phyloP scores from a whole-genome alignment of 345 rosid species.

The Corymbia maculata region DNA sequence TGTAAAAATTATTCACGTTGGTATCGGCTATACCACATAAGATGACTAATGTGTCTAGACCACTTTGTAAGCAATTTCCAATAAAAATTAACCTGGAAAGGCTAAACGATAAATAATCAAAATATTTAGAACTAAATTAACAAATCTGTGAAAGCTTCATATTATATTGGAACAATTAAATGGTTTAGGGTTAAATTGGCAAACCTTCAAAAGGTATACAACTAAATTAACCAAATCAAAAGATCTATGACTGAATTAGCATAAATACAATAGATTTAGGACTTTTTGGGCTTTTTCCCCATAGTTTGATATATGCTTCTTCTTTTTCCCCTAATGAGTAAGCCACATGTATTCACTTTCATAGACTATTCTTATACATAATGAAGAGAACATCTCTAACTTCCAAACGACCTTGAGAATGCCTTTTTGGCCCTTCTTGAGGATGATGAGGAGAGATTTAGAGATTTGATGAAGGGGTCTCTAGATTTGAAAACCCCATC shows the following conservation, averaged over 20 bases:
- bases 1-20: rapidly evolving
- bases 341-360: background rate
- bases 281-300: no score
- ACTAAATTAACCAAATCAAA: no score
- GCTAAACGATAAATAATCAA: no score
- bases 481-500: background rate
- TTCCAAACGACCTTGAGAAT: background rate
- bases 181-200: background rate
- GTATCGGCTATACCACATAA: rapidly evolving
- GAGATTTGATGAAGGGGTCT: background rate
- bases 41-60: rapidly evolving
- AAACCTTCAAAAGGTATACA: rapidly evolving
- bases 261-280: rapidly evolving
- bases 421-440: background rate
- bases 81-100: no score
- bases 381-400: background rate
- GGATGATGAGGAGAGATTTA: background rate
- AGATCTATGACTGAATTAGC: rapidly evolving
- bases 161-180: rapidly evolving
- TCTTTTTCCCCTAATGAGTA: background rate
- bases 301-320: background rate
- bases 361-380: no score
- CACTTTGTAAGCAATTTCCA: rapidly evolving
- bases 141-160: no score
- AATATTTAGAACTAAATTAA: rapidly evolving